Conservation (phyloP, 164 flowering plant species). For the Sextonia rubra region DNA sequence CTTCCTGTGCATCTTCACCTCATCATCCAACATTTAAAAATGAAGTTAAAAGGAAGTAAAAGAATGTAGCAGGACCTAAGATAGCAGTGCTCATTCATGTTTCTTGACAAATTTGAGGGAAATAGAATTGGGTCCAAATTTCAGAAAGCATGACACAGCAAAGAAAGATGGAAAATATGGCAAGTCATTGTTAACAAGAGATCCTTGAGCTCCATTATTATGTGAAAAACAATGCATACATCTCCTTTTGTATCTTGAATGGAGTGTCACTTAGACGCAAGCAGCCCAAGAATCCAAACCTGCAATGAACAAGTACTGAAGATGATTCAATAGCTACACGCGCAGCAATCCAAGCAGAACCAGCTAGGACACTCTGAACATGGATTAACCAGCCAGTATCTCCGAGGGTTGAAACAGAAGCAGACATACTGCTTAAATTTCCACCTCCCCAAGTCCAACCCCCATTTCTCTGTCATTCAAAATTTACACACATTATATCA, state of each 20-base stretch:
- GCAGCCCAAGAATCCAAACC: slow-evolving; percentile 31
- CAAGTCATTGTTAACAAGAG: neutral
- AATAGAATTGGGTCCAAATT: neutral
- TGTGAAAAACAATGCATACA: neutral
- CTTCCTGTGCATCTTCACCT: too few relatives aligned
- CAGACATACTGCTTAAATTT: slow-evolving; percentile 98
- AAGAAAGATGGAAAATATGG: neutral
- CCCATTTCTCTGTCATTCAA: slow-evolving; percentile 75
- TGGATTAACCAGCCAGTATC: slow-evolving; percentile 98
- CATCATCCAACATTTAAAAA: neutral
- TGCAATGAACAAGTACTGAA: slow-evolving; percentile 98
- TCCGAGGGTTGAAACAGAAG: slow-evolving; percentile 96
- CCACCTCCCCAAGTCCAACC: slow-evolving; percentile 99
- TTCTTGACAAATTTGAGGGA: neutral
- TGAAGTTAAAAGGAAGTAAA: neutral
- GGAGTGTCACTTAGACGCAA: too few relatives aligned
- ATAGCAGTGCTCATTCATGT: neutral
- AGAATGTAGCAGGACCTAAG: neutral
- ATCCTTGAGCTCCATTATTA: neutral
- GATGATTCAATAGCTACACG: slow-evolving; percentile 88
- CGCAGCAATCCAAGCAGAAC: slow-evolving; percentile 99
- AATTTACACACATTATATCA: too few relatives aligned
- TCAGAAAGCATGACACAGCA: neutral
- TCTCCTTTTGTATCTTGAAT: too few relatives aligned
- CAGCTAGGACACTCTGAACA: slow-evolving; percentile 89